A percentile compares a stretch with the other conserved stretches of the same genome.
phyloP scores from a whole-genome alignment of 2,329 filamentous ascomycete species.

The Paracoccidioides brasiliensis region DNA sequence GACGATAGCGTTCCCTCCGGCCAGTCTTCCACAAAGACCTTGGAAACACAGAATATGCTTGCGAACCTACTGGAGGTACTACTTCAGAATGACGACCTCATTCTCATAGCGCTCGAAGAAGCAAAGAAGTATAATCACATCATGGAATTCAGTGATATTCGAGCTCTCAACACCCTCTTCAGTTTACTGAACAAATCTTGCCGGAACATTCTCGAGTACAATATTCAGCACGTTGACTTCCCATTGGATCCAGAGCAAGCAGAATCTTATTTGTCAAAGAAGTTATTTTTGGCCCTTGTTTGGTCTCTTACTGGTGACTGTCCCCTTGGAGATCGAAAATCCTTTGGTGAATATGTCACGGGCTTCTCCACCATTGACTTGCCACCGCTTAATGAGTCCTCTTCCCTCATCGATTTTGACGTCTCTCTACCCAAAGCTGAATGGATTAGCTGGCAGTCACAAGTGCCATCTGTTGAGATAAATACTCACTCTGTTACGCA shows the following conservation, averaged over 20 bases:
- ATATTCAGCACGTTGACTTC: constrained; percentile 86
- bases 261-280: constrained; percentile 83
- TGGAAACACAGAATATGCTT: constrained; percentile 64
- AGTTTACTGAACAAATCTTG: constrained; percentile 91
- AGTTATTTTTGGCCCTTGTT: constrained; percentile 78
- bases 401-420: constrained; percentile 91
- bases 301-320: constrained; percentile 97
- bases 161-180: constrained; percentile 84
- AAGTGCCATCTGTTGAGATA: constrained; percentile 88
- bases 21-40: constrained; percentile 62
- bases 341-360: constrained; percentile 74
- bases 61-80: constrained; percentile 66
- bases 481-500: constrained; percentile 97
- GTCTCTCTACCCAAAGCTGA: constrained; percentile 74
- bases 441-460: constrained; percentile 87
- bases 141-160: constrained; percentile 92
- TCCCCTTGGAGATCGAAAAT: constrained; percentile 71
- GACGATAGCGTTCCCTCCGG: constrained; percentile 73
- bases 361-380: constrained; percentile 75
- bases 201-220: constrained; percentile 88
- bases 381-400: constrained; percentile 61
- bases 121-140: constrained; percentile 79
- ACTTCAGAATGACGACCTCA: constrained; percentile 66
- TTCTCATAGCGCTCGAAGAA: constrained; percentile 61
- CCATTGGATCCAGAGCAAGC: constrained; percentile 80